Base-by-base conservation (phyloP, 352 stramenopile species). In the Pythium grandisporangium region DNA sequence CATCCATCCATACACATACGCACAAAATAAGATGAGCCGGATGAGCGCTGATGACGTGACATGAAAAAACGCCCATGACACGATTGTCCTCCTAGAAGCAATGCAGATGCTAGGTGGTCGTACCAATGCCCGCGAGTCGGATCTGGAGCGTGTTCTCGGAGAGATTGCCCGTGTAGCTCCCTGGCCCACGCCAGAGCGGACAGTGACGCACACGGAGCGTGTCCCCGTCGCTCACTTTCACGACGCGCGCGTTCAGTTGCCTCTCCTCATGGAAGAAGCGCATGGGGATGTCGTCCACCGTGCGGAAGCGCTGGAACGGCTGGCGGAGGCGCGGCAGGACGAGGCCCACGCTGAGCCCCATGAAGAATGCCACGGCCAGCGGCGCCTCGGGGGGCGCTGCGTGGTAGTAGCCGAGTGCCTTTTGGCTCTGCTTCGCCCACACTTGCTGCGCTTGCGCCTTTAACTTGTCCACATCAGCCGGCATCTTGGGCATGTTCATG, bases 141-240 rank as follows among this genome's bases (percentile, higher is more conserved):
- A 95, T 73, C 58, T 91, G 74, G 40, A 95, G 55, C 37, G 82
- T 93, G 59, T 91, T 58, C 21, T 91, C 77, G 21, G 74, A 85
- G 14, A 71, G 35, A 34, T 86, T 89, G 45, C 73, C 66, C 26
- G 58, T 54, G 45, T 62, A 84, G 6, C 40, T 38, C 6, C 68
- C 67, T 8, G 45, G 50, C 5, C 67, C 50, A 26, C 73, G 52
- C 32, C 63, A 53, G 17, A 84, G 52, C 29, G 78, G 71, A 41
- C 79, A 33, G 56, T 91, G 70, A 10, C 77, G 72, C 42, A 63
- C 72, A 45, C 82, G 74, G 49, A 95, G 84, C 45, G 78, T 95
- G 57, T 93, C 82, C 6, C 82, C 82, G 42, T 95, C 82, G 19
- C 71, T 86, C 43, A 78, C 61, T 37, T 50, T 77, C 23, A 88